Base-by-base conservation (phyloP, 768 basidiomycete species). In the Lactarius quietus region DNA sequence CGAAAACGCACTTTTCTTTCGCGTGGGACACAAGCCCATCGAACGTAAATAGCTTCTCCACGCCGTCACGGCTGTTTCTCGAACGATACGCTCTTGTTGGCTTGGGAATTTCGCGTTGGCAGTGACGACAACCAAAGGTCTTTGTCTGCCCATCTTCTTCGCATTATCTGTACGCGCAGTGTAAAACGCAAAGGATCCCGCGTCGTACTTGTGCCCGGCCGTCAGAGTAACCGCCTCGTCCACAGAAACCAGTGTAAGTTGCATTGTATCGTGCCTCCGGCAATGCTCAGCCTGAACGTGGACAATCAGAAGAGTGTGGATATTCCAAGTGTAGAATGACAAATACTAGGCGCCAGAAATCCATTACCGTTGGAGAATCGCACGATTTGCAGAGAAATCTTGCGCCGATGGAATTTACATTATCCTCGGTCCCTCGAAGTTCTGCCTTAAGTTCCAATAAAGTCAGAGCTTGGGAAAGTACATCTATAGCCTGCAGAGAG, bases 21-120 rank as follows among this genome's bases (percentile, higher is more conserved):
- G 83, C 69, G 67, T 90, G 89, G 28, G 86, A 88, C 45, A 83
- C 76, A 59, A 90, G 68, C 3, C 83, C 88, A 65, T 88, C 74
- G 69, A 87, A 86, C 3, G 68, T 72, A 73, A 84, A 82, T 61
- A 74, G 64, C 57, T 75, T 76, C 26, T 68, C 17, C 59, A 12
- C 20, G 26, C 15, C 20, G 18, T 9, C 33, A 39, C 10, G 55
- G 15, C 29, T 36, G 65, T 41, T 36, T 54, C 31, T 56, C 54
- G 45, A 45, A 18, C 51, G 53, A 43, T 9, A 45, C 39, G 61
- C 10, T 38, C 38, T 38, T 60, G 15, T 20, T 39, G n/a, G 20
- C 15, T 59, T 55, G 45, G 15, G 53, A 38, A 35, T 57, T 63
- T 38, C 28, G 57, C 52, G 28, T 36, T 23, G 61, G 51, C 69